Base-by-base conservation (phyloP, 2,329 filamentous ascomycete species). In the Xylaria sp. region DNA sequence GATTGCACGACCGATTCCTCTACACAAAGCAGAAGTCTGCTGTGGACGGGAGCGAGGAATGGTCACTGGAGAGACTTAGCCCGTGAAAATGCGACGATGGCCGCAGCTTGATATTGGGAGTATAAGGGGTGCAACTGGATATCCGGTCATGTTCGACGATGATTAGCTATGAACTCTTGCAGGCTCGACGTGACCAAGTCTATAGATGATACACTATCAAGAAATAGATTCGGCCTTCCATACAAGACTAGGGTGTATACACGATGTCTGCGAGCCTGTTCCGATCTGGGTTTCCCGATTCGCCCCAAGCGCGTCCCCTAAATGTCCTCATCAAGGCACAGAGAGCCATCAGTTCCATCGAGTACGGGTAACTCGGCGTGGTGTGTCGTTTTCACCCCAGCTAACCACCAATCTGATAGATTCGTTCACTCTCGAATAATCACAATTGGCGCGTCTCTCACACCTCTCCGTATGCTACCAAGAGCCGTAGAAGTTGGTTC, bases 1-100 rank as follows among this genome's bases (percentile, higher is more conserved):
- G 96, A 68, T 82, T 99, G 80, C 96, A 99, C 82, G 96, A 99
- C 84, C 91, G 96, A 27, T 98, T 99, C 79, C 87, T 90, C 70
- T 98, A 98, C 82, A 88, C 89, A 65, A 90, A 87, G 78, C 85
- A 88, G 59, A 84, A 83, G 61, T 80, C 74, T 12, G 79, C 74
- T 21, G 79, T 78, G 47, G 78, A 75, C 21, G 80, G 79, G 51
- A 77, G 81, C 63, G 82, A 80, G 3, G 82, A 81, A 74, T 94
- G 92, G 92, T 87, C 81, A 76, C 81, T 96, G 74, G 86, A 93
- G 75, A 89, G 93, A 75, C 79, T 94, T 79, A 94, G 92, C 77
- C 93, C 93, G 21, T 94, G 42, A 77, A 71, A 54, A 77, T 72
- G 53, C 18, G n/a, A 21, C 23, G 18, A 47, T 47, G n/a, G 9